Evolutionary conservation across 352 stramenopile genomes (phyloP).

Genomic region (Globisporangium iwayamae): DNA sequence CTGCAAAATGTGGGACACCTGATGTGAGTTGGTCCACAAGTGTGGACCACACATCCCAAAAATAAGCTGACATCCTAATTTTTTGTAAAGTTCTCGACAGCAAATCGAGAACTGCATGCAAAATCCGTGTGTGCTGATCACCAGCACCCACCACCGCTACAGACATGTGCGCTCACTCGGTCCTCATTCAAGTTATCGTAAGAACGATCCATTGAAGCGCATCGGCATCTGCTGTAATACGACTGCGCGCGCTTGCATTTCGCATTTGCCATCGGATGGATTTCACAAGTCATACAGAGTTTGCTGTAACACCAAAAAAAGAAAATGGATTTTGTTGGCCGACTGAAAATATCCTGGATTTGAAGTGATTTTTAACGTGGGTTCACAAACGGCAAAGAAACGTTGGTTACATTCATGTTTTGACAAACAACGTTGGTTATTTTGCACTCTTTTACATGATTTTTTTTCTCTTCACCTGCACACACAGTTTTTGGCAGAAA

Average conservation of each 20-base stretch:
- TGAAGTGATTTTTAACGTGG: constrained; percentile 1
- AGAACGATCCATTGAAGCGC: too few relatives aligned
- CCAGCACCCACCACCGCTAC: too few relatives aligned
- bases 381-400: constrained; percentile 6
- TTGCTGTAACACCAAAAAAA: too few relatives aligned
- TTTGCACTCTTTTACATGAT: constrained; percentile 6
- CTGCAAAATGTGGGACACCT: not conserved
- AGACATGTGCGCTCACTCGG: too few relatives aligned
- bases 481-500: constrained; percentile 1
- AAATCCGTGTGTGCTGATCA: too few relatives aligned
- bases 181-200: too few relatives aligned
- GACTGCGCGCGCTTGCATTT: too few relatives aligned
- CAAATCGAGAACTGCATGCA: not conserved
- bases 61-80: too few relatives aligned
- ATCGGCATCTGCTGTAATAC: too few relatives aligned
- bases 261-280: too few relatives aligned
- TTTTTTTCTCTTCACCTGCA: constrained; percentile 12
- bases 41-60: too few relatives aligned
- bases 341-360: not conserved
- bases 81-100: not conserved
- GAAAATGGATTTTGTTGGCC: not conserved
- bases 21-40: not conserved
- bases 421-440: constrained; percentile 5
- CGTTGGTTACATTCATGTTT: not conserved
- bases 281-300: too few relatives aligned